Evolutionary conservation across 139 green algal genomes (phyloP), one percentile per base, ranked within the genome.

Genomic region (Spirogloea muscicola): DNA sequence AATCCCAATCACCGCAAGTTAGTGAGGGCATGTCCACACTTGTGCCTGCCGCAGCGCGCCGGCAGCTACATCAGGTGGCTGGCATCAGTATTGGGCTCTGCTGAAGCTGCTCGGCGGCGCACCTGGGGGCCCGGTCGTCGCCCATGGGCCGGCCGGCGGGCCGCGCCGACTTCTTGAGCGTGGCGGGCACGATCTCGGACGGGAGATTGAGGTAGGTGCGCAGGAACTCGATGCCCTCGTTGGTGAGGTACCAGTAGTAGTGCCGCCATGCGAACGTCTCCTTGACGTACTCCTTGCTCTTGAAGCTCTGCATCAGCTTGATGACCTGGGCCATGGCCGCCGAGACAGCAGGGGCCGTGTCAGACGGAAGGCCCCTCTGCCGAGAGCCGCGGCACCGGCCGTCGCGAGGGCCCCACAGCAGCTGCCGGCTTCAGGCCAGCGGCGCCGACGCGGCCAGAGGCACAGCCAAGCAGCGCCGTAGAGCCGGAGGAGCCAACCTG

Each of bases 261-360:
- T 99, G 91, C 49, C 92, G 85, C 95, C 95, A 99, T 3, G 95
- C 92, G 71, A 96, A 99, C 48, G 87, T 86, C 90, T 98, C 94
- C 29, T 88, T 96, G 52, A 98, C 94, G 16, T 90, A 86, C 87
- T 97, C 95, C 83, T 92, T 92, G 67, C 81, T 91, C 84, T 93
- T 96, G 85, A 99, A 96, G 77, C 84, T 93, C 89, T 99, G 94
- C 91, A 97, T 96, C 43, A 96, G 82, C 88, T 97, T 97, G 72
- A 97, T 96, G 58, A 97, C 92, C 69, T 94, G 72, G n/a, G n/a
- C n/a, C n/a, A n/a, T n/a, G n/a, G n/a, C n/a, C n/a, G n/a, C n/a
- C n/a, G n/a, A n/a, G n/a, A n/a, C n/a, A n/a, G n/a, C n/a, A n/a
- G n/a, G n/a, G n/a, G n/a, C n/a, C n/a, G n/a, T n/a, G n/a, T n/a